A percentile compares a stretch with the other conserved stretches of the same genome.
These are phyloP conservation scores for Pholiota molesta DNA, from an alignment of 768 basidiomycete genomes.

Conservation along the genomic window DNA sequence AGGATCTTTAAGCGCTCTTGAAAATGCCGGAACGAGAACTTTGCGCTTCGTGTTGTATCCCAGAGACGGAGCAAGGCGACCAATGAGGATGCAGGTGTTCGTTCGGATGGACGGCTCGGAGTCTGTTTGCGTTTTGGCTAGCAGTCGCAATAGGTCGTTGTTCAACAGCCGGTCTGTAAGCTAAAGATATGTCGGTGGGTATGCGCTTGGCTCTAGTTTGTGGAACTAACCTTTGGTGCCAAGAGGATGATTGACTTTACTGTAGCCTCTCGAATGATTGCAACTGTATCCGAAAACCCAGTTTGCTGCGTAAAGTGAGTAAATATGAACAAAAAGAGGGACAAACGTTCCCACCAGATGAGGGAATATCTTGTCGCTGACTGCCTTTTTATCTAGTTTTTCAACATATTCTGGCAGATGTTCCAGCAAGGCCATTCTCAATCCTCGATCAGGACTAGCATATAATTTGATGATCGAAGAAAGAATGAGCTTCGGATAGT, in stretches of 20 bases:
- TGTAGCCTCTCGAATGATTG: conserved; percentile 93
- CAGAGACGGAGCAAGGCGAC: conserved; percentile 83
- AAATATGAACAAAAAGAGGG: background rate
- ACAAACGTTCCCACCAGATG: conserved; percentile 64
- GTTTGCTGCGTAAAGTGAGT: conserved; percentile 67
- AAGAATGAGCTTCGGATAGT: conserved; percentile 71
- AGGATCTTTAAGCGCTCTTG: conserved; percentile 83
- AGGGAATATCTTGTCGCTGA: conserved; percentile 91
- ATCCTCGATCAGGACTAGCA: conserved; percentile 89
- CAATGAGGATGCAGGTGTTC: conserved; percentile 95
- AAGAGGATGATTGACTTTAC: conserved; percentile 85
- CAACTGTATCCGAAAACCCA: conserved; percentile 93
- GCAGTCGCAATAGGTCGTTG: conserved; percentile 90
- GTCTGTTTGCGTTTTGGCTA: conserved; percentile 93
- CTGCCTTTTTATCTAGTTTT: conserved; percentile 82
- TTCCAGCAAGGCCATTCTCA: conserved; percentile 92
- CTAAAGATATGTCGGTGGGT: conserved; percentile 61
- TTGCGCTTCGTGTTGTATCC: conserved; percentile 92
- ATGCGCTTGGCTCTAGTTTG: conserved; percentile 1
- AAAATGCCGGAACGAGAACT: conserved; percentile 95
- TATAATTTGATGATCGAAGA: conserved; percentile 84
- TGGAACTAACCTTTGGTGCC: conserved; percentile 72
- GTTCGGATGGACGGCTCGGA: conserved; percentile 94
- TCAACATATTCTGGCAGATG: conserved; percentile 83
- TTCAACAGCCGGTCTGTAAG: conserved; percentile 91